A percentile compares a stretch with the other conserved stretches of the same genome.
Evolutionary conservation across 306 rosid species (phyloP).

Genomic region (Biancaea sappan): DNA sequence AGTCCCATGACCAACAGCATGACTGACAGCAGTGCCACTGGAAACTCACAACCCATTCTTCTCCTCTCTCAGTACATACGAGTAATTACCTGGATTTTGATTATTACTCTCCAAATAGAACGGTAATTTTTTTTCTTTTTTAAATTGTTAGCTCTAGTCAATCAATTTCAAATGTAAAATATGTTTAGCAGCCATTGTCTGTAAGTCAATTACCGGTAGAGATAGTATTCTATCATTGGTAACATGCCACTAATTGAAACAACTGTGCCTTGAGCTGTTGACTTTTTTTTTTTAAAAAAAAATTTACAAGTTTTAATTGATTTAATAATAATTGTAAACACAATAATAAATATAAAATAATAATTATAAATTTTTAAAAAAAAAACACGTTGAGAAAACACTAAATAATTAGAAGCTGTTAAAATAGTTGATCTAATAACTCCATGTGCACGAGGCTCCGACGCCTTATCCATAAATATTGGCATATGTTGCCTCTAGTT

Average conservation of each 20-base stretch:
- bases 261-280: background rate
- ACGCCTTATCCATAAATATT: too few relatives aligned
- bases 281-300: too few relatives aligned
- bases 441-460: too few relatives aligned
- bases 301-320: too few relatives aligned
- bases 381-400: too few relatives aligned
- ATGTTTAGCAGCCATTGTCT: constrained; percentile 26
- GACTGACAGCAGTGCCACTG: constrained; percentile 27
- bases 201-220: constrained; percentile 29
- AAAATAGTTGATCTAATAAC: too few relatives aligned
- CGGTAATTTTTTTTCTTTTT: background rate
- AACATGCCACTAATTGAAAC: background rate
- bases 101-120: background rate
- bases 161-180: constrained; percentile 29
- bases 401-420: too few relatives aligned
- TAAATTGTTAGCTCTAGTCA: background rate
- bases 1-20: constrained; percentile 39
- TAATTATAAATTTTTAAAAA: too few relatives aligned
- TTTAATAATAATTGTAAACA: too few relatives aligned
- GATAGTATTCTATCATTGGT: background rate
- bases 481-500: background rate
- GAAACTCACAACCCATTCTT: background rate
- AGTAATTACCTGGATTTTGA: constrained; percentile 15
- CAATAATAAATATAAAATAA: too few relatives aligned
- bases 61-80: constrained; percentile 15